A percentile compares a stretch with the other conserved stretches of the same genome.
Evolutionary conservation across 805 yeast genomes (phyloP).

Genomic region (Sugiyamaella chiloensis): DNA sequence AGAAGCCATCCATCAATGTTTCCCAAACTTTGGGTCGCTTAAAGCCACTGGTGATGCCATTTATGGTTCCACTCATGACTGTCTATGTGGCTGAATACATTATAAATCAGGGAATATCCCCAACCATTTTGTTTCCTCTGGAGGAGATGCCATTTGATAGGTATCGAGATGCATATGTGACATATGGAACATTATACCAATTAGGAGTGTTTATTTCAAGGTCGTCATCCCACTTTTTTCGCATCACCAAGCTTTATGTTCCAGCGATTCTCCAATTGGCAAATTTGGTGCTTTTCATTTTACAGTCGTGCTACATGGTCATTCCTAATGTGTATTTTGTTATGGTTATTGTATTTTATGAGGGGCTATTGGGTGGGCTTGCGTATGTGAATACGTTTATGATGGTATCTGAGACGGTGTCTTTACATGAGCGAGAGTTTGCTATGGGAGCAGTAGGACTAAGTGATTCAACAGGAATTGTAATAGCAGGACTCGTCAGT

Average conservation of each 20-base stretch:
- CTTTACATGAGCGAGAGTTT: conserved; percentile 60
- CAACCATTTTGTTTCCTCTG: conserved; percentile 78
- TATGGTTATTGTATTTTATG: conserved; percentile 69
- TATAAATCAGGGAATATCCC: conserved; percentile 89
- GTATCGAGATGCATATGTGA: conserved; percentile 84
- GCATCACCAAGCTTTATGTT: conserved; percentile 56
- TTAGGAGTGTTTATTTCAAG: conserved; percentile 89
- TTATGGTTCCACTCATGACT: conserved; percentile 76
- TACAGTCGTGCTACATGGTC: conserved; percentile 61
- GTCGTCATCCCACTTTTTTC: conserved; percentile 67
- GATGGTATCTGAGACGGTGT: conserved; percentile 61
- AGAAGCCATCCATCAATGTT: not conserved
- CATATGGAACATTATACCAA: conserved; percentile 87
- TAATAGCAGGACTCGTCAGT: conserved; percentile 73
- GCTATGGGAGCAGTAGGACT: conserved; percentile 80
- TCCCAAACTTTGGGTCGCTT: conserved; percentile 26
- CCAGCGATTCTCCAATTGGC: conserved; percentile 64
- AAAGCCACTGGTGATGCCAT: conserved; percentile 38
- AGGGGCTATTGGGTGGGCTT: conserved; percentile 84
- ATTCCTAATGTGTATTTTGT: conserved; percentile 61
- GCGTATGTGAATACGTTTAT: conserved; percentile 87
- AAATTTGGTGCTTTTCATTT: conserved; percentile 56
- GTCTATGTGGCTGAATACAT: conserved; percentile 86
- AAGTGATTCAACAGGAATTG: conserved; percentile 82
- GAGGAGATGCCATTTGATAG: conserved; percentile 63